phyloP scores from a whole-genome alignment of 495 filamentous ascomycete species.

The Penicillium canariense region DNA sequence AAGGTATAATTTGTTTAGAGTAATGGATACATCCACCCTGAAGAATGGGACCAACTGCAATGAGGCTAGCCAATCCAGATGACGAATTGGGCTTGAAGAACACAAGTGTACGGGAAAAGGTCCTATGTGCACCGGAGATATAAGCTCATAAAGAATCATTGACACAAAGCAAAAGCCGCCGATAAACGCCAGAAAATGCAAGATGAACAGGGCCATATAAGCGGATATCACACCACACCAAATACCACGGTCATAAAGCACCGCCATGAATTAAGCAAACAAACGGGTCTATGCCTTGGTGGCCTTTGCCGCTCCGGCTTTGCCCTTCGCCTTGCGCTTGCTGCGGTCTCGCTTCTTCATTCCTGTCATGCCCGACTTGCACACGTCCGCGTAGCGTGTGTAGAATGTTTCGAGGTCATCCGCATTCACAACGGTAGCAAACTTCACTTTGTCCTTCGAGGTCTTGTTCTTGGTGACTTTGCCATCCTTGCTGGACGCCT shows the following conservation, averaged over 20 bases:
- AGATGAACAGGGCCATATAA: background rate
- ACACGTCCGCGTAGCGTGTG: constrained; percentile 83
- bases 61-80: background rate
- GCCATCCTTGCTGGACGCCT: constrained; percentile 17
- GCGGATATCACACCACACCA: background rate
- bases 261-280: background rate
- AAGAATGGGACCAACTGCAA: background rate
- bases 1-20: background rate
- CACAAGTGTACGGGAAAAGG: constrained; percentile 8
- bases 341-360: constrained; percentile 95
- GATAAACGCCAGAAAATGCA: constrained; percentile 28
- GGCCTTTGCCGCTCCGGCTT: constrained; percentile 53
- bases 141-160: constrained; percentile 14
- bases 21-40: background rate
- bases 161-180: constrained; percentile 13
- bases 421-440: constrained; percentile 78
- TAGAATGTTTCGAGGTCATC: constrained; percentile 79
- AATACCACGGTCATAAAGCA: background rate
- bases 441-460: constrained; percentile 61
- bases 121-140: constrained; percentile 25
- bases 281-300: constrained; percentile 38
- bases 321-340: constrained; percentile 68
- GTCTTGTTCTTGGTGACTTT: constrained; percentile 33
- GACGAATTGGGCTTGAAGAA: constrained; percentile 3
- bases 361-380: constrained; percentile 80